Percentiles rank a stretch among this genome's conserved stretches.
Conservation (phyloP, 1,284 basidiomycete species). For the Irpex lacteus region DNA sequence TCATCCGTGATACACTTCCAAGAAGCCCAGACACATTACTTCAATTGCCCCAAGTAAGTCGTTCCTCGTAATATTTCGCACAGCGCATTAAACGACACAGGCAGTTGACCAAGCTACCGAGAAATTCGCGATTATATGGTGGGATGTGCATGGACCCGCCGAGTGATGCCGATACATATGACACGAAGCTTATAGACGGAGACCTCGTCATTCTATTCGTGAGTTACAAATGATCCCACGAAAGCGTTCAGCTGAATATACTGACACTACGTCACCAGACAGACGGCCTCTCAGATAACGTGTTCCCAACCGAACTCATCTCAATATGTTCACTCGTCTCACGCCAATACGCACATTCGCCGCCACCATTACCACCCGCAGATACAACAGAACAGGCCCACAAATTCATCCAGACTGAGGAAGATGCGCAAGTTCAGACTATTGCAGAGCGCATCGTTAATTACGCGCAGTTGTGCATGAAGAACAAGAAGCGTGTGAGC, state of each 20-base stretch:
- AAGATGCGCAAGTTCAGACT: constrained; percentile 59
- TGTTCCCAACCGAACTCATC: constrained; percentile 70
- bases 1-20: constrained; percentile 64
- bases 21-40: constrained; percentile 72
- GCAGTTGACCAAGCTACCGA: constrained; percentile 69
- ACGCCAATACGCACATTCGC: constrained; percentile 31
- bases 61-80: background rate
- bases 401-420: constrained; percentile 24
- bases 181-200: constrained; percentile 66
- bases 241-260: background rate
- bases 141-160: constrained; percentile 60
- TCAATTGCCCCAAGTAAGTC: constrained; percentile 74
- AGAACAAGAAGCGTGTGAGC: constrained; percentile 55
- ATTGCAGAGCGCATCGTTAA: constrained; percentile 73
- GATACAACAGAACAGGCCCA: background rate
- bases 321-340: constrained; percentile 65
- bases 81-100: constrained; percentile 31
- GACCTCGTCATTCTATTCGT: constrained; percentile 75
- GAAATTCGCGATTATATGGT: constrained; percentile 39
- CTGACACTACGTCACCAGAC: constrained; percentile 45
- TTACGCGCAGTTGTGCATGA: constrained; percentile 69
- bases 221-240: constrained; percentile 23
- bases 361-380: constrained; percentile 31
- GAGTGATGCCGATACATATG: constrained; percentile 60
- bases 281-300: constrained; percentile 86